A percentile compares a stretch with the other conserved stretches of the same genome.
Evolutionary conservation across 129 eudicot species (phyloP).

Genomic region (Dittrichia graveolens): DNA sequence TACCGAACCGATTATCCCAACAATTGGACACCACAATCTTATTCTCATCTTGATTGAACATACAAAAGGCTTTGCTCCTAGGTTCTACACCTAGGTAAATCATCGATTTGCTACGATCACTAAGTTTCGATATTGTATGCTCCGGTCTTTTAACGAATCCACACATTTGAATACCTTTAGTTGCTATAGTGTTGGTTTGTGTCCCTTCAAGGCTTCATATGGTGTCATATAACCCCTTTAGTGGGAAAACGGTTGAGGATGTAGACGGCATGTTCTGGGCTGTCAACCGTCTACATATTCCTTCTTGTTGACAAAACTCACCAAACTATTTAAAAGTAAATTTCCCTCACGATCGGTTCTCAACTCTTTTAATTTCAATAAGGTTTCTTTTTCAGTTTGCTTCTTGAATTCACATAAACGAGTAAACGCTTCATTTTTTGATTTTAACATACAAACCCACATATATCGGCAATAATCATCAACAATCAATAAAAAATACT

Average conservation of each 20-base stretch:
- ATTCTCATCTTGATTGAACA: no score
- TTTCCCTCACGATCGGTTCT: background rate
- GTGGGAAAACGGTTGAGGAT: background rate
- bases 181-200: background rate
- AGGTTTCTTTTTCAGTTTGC: background rate
- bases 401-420: background rate
- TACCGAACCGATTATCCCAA: no score
- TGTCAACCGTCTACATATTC: no score
- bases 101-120: background rate
- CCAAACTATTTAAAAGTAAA: background rate
- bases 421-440: background rate
- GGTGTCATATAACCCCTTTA: background rate
- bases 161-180: background rate
- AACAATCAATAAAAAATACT: background rate
- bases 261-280: background rate
- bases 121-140: background rate
- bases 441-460: background rate
- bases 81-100: background rate
- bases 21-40: no score
- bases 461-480: background rate
- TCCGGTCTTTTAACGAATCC: background rate
- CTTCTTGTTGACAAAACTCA: no score
- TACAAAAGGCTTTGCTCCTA: background rate
- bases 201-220: no score
- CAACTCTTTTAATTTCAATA: background rate